Evolutionary conservation across 208 protist genomes (phyloP).

Genomic region (Leptomonas pyrrhocoris): DNA sequence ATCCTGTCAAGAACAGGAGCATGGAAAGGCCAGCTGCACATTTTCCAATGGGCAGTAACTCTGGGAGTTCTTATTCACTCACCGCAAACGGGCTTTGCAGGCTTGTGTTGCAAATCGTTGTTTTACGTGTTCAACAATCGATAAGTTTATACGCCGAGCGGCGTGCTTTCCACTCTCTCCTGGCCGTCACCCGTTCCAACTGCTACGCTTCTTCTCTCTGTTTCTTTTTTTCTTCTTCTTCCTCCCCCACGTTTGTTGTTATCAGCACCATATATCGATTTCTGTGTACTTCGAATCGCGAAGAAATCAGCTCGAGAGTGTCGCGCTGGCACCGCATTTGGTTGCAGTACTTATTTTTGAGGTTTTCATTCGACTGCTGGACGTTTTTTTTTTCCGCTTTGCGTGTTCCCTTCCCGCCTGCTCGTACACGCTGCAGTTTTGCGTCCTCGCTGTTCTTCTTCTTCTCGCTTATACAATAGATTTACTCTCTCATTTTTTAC

Average conservation of each 20-base stretch:
- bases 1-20: too few species aligned
- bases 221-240: not conserved
- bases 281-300: not conserved
- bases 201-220: slow-evolving; percentile 2
- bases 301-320: not conserved
- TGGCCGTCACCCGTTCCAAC: too few species aligned
- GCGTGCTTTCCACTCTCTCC: too few species aligned
- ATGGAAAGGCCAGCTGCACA: too few species aligned
- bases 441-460: not conserved
- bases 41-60: too few species aligned
- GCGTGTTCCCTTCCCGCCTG: not conserved
- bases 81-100: too few species aligned
- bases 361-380: not conserved
- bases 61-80: too few species aligned
- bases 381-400: not conserved
- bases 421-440: not conserved
- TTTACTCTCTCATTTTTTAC: not conserved
- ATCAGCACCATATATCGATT: not conserved
- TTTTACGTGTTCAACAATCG: not conserved
- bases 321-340: not conserved
- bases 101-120: too few species aligned
- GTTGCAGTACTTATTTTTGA: not conserved
- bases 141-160: too few species aligned
- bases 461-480: not conserved
- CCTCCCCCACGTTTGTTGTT: not conserved